A percentile compares a stretch with the other conserved stretches of the same genome.
Conservation (phyloP, 345 rosid genomes). For the Kandelia obovata region DNA sequence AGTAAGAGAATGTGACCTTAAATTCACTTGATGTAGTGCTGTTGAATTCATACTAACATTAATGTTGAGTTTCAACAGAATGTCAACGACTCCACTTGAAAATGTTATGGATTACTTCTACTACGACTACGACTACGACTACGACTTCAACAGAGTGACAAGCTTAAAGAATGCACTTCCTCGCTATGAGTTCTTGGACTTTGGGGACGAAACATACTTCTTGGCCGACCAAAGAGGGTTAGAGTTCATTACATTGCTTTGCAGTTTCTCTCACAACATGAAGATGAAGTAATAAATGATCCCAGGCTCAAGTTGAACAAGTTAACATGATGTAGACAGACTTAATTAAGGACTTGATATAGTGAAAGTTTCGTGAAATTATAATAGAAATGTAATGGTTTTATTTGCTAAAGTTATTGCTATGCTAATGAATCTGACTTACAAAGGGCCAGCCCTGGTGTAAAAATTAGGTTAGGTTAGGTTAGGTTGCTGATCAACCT, state of each 20-base stretch:
- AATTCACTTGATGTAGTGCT: background rate
- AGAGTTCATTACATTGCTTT: slow-evolving; percentile 29
- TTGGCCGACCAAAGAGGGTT: slow-evolving; percentile 33
- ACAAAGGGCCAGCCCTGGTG: too few relatives aligned
- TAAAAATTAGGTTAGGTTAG: too few relatives aligned
- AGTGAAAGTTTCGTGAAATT: too few relatives aligned
- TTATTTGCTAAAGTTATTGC: too few relatives aligned
- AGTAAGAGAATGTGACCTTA: background rate
- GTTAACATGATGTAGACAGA: slow-evolving; percentile 3
- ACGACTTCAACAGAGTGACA: slow-evolving; percentile 20
- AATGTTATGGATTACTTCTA: slow-evolving; percentile 35
- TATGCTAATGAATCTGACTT: too few relatives aligned
- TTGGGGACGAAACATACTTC: slow-evolving; percentile 23
- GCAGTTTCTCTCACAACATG: slow-evolving; percentile 13
- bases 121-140: slow-evolving; percentile 30
- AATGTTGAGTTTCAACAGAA: slow-evolving; percentile 5
- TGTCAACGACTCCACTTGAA: slow-evolving; percentile 33
- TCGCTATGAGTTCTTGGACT: slow-evolving; percentile 16
- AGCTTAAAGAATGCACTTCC: slow-evolving; percentile 33
- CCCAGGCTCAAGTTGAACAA: slow-evolving; percentile 33
- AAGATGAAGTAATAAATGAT: slow-evolving; percentile 8
- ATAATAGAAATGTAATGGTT: too few relatives aligned
- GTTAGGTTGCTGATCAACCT: too few relatives aligned
- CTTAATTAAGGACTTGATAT: too few relatives aligned
- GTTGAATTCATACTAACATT: too few relatives aligned